Evolutionary conservation across 1,284 basidiomycete genomes (phyloP).

Genomic region (Sporisorium iseilematis-ciliati): DNA sequence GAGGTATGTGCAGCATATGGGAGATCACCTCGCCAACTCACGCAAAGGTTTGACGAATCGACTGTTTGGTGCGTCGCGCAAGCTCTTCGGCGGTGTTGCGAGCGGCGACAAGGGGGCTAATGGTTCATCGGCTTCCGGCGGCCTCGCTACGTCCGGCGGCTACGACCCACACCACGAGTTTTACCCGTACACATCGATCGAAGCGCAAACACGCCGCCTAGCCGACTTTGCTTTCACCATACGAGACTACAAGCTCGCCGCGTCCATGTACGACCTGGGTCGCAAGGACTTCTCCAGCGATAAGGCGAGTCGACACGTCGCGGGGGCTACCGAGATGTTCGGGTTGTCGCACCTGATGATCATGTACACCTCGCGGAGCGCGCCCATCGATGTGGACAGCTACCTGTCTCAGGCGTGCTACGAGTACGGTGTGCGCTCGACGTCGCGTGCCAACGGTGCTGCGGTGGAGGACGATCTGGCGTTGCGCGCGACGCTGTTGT

Average conservation of each 20-base stretch:
- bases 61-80: slow-evolving; percentile 73
- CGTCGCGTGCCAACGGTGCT: slow-evolving; percentile 13
- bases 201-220: slow-evolving; percentile 75
- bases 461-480: slow-evolving; percentile 35
- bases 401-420: slow-evolving; percentile 54
- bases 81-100: slow-evolving; percentile 71
- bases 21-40: slow-evolving; percentile 87
- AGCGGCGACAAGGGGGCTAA: slow-evolving; percentile 50
- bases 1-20: slow-evolving; percentile 90
- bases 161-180: slow-evolving; percentile 43
- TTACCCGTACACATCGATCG: slow-evolving; percentile 72
- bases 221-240: slow-evolving; percentile 95
- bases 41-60: slow-evolving; percentile 88
- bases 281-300: slow-evolving; percentile 71
- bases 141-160: slow-evolving; percentile 50
- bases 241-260: slow-evolving; percentile 88
- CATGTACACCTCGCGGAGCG: slow-evolving; percentile 39
- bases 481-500: slow-evolving; percentile 61
- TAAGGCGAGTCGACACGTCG: slow-evolving; percentile 59
- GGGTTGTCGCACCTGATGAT: slow-evolving; percentile 60
- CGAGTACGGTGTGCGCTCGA: slow-evolving; percentile 27
- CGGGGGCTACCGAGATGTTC: slow-evolving; percentile 67
- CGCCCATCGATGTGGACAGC: slow-evolving; percentile 57
- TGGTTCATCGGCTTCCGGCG: slow-evolving; percentile 37
- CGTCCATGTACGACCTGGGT: slow-evolving; percentile 84